phyloP scores from a whole-genome alignment of 768 basidiomycete species.

The Mycena olivaceomarginata region DNA sequence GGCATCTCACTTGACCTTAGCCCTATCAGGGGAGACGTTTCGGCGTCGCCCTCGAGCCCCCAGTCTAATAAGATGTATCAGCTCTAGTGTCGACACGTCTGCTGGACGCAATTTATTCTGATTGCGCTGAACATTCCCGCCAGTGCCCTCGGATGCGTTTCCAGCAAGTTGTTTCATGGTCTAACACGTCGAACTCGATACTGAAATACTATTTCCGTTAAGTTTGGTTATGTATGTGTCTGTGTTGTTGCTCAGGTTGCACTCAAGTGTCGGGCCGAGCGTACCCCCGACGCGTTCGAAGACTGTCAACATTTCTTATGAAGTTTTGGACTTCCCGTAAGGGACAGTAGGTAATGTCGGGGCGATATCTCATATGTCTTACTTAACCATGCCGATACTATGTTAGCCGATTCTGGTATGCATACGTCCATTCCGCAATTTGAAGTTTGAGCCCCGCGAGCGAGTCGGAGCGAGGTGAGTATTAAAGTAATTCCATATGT shows the following conservation, averaged over 20 bases:
- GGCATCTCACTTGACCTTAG: too few relatives aligned
- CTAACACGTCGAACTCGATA: conserved; percentile 2
- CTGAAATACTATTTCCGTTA: too few relatives aligned
- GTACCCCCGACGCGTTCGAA: conserved; percentile 6
- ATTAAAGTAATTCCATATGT: too few relatives aligned
- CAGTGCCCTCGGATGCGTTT: background rate
- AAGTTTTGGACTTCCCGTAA: too few relatives aligned
- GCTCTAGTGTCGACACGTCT: conserved; percentile 1
- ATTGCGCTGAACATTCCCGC: background rate
- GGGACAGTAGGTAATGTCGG: background rate
- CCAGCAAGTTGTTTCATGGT: background rate
- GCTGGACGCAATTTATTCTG: background rate
- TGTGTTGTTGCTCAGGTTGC: too few relatives aligned
- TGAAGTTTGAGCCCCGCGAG: conserved; percentile 3
- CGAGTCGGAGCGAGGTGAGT: too few relatives aligned
- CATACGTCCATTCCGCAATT: conserved; percentile 1
- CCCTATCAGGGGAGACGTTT: too few relatives aligned
- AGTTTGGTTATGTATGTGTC: too few relatives aligned
- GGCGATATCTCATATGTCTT: conserved; percentile 5
- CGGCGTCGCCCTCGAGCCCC: too few relatives aligned
- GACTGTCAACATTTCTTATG: conserved; percentile 3
- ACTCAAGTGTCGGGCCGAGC: conserved; percentile 2
- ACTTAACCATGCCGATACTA: conserved; percentile 5
- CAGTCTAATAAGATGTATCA: too few relatives aligned
- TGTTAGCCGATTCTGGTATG: conserved; percentile 5